A percentile compares a stretch with the other conserved stretches of the same genome.
Evolutionary conservation across 2,329 filamentous ascomycete species (phyloP).

Genomic region (Pestalotiopsis sp.): DNA sequence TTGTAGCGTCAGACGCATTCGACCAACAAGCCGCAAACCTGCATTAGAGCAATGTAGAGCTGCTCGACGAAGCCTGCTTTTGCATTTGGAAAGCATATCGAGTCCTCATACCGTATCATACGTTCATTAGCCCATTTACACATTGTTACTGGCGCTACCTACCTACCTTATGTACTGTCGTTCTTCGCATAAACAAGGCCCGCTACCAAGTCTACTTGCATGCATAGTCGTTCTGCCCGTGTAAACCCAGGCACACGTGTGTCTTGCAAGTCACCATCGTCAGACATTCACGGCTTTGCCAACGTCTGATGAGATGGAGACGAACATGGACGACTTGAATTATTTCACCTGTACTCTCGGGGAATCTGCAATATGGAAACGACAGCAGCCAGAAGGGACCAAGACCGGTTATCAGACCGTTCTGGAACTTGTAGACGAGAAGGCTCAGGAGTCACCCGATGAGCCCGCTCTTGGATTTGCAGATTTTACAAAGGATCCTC

Average conservation of each 20-base stretch:
- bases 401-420: slow-evolving; percentile 46
- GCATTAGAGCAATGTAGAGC: not conserved
- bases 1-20: not conserved
- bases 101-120: not conserved
- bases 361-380: slow-evolving; percentile 46
- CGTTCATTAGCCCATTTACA: not conserved
- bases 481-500: slow-evolving; percentile 13
- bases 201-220: too few species aligned
- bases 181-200: too few species aligned
- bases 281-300: not conserved
- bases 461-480: slow-evolving; percentile 54
- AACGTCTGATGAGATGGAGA: not conserved
- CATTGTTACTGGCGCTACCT: not conserved
- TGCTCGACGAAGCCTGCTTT: not conserved
- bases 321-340: slow-evolving; percentile 32
- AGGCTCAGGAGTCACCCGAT: slow-evolving; percentile 40
- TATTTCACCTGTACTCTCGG: slow-evolving; percentile 67
- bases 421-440: slow-evolving; percentile 50
- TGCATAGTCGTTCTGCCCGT: not conserved
- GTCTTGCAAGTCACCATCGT: not conserved
- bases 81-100: not conserved
- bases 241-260: not conserved
- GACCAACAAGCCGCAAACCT: not conserved
- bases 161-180: not conserved
- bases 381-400: slow-evolving; percentile 13